Evolutionary conservation across 2,329 filamentous ascomycete genomes (phyloP), one percentile per base, ranked within the genome.

Genomic region (Thyridium curvatum): DNA sequence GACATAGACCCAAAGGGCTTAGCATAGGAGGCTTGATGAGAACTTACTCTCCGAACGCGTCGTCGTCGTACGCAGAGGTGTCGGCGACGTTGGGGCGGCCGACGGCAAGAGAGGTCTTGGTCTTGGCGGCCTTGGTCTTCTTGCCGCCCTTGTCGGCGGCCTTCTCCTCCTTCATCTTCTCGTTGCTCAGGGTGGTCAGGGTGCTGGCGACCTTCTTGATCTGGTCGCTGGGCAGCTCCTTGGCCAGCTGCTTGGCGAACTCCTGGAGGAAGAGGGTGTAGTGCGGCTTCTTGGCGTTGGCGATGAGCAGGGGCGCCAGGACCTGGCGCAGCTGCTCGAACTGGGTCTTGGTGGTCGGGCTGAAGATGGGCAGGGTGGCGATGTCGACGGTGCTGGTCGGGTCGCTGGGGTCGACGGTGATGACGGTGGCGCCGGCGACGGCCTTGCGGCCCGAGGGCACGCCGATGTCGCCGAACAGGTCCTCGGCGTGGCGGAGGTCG

Each of bases 141-240:
- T 97, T 98, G 55, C 84, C 86, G 39, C 86, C 82, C 74, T 95
- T 96, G 49, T 95, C 88, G 4, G 86, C 79, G 4, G 84, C 82
- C 76, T 97, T 96, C 76, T 98, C 93, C 64, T 96, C 90, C 72
- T 89, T 94, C 84, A 97, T 84, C 76, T 94, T 96, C 77, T 97
- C 93, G 61, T 98, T 98, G 59, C 87, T 78, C 41, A 95, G 74
- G 5, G 89, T 84, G n/a, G 90, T 95, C 55, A 98, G 66, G 5
- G 78, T 76, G 62, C 86, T 94, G 12, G 88, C 79, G 49, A 95
- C 79, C 74, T 97, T 97, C 78, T 97, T 96, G 66, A 97, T 90
- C 68, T 97, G 89, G 41, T 93, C 84, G 59, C 87, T 94, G 12
- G 85, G 82, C 49, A 98, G 66, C 18, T 95, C 90, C 66, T 89